These are phyloP conservation scores for Maudiozyma turicensis DNA, from an alignment of 805 yeast species.

Conservation along the genomic window DNA sequence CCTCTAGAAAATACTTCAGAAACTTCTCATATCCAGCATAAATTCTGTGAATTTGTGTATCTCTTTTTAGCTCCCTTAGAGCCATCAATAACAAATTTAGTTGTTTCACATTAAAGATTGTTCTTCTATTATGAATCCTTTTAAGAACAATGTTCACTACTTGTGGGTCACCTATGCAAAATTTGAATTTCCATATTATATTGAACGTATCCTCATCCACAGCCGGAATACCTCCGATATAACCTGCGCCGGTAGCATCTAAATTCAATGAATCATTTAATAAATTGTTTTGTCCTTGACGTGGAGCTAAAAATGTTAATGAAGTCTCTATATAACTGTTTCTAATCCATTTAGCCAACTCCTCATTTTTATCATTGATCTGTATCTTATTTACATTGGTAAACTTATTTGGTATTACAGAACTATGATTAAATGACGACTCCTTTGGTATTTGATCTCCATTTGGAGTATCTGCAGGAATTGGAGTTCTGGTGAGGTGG, in stretches of 20 bases:
- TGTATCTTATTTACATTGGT: neutral
- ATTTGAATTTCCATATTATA: constrained; percentile 14
- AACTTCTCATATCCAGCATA: constrained; percentile 8
- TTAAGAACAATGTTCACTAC: constrained; percentile 7
- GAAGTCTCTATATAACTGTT: constrained; percentile 6
- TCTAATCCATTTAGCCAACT: constrained; percentile 5
- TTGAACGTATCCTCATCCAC: constrained; percentile 6
- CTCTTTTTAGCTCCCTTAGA: constrained; percentile 6
- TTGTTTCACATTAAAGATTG: constrained; percentile 13
- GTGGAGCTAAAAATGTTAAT: neutral
- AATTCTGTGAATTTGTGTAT: constrained; percentile 17
- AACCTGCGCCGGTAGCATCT: constrained; percentile 1
- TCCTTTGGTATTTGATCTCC: neutral
- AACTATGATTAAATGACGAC: neutral
- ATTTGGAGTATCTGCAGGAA: neutral
- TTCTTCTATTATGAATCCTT: constrained; percentile 4
- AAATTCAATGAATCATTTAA: neutral
- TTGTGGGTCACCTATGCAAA: constrained; percentile 8
- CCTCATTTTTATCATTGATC: constrained; percentile 2
- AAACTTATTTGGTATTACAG: neutral
- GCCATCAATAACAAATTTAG: constrained; percentile 9
- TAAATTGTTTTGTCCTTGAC: neutral
- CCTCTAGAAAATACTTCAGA: constrained; percentile 2
- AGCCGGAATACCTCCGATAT: constrained; percentile 5
- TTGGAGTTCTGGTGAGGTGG: neutral